Conservation (phyloP, 306 rosid species). For the Crotalaria pallida region DNA sequence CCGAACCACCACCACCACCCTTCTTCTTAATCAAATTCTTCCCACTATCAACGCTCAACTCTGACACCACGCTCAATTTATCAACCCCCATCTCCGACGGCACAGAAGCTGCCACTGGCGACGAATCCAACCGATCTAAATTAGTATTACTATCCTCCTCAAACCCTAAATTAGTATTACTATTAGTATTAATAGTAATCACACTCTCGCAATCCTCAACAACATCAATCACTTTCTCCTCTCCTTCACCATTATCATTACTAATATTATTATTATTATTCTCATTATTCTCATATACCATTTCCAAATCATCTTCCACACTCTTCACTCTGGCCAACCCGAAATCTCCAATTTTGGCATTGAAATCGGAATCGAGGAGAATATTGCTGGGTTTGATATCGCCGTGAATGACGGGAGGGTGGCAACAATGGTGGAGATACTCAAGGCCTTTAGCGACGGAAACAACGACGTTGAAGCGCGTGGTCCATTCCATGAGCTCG, state of each 20-base stretch:
- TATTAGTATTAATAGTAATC: neutral
- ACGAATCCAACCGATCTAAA: constrained; percentile 3
- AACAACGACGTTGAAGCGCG: constrained; percentile 56
- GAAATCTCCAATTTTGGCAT: constrained; percentile 91
- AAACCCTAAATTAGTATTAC: neutral
- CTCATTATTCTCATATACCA: constrained; percentile 38
- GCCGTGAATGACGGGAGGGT: constrained; percentile 87
- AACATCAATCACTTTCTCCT: neutral
- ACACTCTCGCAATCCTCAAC: constrained; percentile 25
- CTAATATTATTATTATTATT: constrained; percentile 11
- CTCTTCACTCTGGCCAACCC: constrained; percentile 82
- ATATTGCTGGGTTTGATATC: constrained; percentile 93
- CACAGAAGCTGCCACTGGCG: constrained; percentile 13
- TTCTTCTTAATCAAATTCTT: constrained; percentile 49
- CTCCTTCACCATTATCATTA: constrained; percentile 20
- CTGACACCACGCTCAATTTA: constrained; percentile 42
- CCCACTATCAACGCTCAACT: constrained; percentile 67
- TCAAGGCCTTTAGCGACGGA: constrained; percentile 72
- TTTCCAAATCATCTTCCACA: constrained; percentile 52
- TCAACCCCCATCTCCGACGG: constrained; percentile 38
- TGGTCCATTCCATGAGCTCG: constrained; percentile 77
- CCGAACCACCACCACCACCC: constrained; percentile 50
- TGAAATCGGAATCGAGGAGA: constrained; percentile 62
- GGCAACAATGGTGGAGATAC: constrained; percentile 61
- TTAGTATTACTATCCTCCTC: neutral